A percentile compares a stretch with the other conserved stretches of the same genome.
These are phyloP conservation scores for Chiua virens DNA, from an alignment of 768 basidiomycete species.

Conservation along the genomic window DNA sequence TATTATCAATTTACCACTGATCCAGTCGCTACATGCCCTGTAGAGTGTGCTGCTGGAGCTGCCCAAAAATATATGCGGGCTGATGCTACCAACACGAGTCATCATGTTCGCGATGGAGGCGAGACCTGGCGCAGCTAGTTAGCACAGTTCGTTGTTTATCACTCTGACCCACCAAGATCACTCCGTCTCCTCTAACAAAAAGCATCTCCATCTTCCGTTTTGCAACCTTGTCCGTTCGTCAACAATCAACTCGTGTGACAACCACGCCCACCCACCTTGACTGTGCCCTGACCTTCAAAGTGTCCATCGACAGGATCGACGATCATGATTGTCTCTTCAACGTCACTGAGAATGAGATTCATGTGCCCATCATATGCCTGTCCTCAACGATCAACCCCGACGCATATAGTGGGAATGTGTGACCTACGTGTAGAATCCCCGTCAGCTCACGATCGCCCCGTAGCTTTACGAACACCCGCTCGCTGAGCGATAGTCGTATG, in stretches of 20 bases:
- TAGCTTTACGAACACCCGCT: slow-evolving; percentile 97
- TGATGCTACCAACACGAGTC: slow-evolving; percentile 9
- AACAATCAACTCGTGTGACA: not conserved
- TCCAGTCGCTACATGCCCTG: slow-evolving; percentile 11
- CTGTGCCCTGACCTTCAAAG: slow-evolving; percentile 54
- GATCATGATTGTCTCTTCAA: slow-evolving; percentile 95
- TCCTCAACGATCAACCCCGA: slow-evolving; percentile 9
- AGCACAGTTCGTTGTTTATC: slow-evolving; percentile 3
- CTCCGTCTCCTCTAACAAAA: slow-evolving; percentile 96
- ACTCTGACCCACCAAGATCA: slow-evolving; percentile 73
- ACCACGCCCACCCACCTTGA: slow-evolving; percentile 52
- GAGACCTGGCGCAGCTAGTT: slow-evolving; percentile 57
- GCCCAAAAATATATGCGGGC: slow-evolving; percentile 36
- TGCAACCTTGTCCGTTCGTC: slow-evolving; percentile 57
- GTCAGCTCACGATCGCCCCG: slow-evolving; percentile 91
- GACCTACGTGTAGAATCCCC: slow-evolving; percentile 86
- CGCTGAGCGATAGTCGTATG: slow-evolving; percentile 92
- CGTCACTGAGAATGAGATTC: slow-evolving; percentile 97
- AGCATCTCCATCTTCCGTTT: slow-evolving; percentile 97
- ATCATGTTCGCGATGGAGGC: slow-evolving; percentile 71
- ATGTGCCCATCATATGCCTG: slow-evolving; percentile 99
- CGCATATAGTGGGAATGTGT: not conserved
- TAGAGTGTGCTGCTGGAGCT: slow-evolving; percentile 4
- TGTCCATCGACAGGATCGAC: slow-evolving; percentile 81
- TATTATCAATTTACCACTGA: slow-evolving; percentile 4